phyloP scores from a whole-genome alignment of 176 grass and related monocot genomes.

The Eragrostis nindensis region DNA sequence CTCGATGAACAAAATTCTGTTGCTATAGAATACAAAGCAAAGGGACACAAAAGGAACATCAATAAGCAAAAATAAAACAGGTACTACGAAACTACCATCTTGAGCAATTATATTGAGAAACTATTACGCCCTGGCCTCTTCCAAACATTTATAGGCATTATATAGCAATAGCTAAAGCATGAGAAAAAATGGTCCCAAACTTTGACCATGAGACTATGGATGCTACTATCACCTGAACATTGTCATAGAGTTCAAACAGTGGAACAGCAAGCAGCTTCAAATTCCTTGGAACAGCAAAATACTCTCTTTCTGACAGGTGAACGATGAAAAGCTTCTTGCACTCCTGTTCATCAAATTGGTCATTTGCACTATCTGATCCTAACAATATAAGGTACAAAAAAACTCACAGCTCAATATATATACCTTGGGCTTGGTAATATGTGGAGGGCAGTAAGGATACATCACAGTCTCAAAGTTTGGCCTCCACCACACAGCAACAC shows the following conservation, averaged over 20 bases:
- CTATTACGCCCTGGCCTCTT: not conserved
- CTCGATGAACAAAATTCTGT: no score
- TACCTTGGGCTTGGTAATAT: slow-evolving; percentile 99
- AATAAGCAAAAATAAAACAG: not conserved
- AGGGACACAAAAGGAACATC: not conserved
- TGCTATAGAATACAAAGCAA: not conserved
- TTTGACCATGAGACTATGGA: not conserved
- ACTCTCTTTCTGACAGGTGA: slow-evolving; percentile 95
- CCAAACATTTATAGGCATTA: not conserved
- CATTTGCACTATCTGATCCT: slow-evolving; percentile 1
- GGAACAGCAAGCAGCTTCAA: slow-evolving; percentile 99
- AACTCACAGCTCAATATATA: slow-evolving; percentile 18
- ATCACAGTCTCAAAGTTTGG: slow-evolving; percentile 99
- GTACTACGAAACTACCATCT: not conserved
- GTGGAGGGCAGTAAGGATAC: slow-evolving; percentile 99
- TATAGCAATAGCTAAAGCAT: no score
- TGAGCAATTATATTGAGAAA: no score
- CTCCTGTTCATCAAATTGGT: slow-evolving; percentile 58
- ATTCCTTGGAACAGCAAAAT: slow-evolving; percentile 99
- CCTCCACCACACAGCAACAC: slow-evolving; percentile 99
- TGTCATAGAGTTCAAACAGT: slow-evolving; percentile 97
- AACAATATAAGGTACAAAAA: not conserved
- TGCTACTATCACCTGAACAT: slow-evolving; percentile 77
- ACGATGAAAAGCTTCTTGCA: slow-evolving; percentile 99
- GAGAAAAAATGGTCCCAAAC: not conserved